Conservation (phyloP, 2,329 filamentous ascomycete genomes). For the Sclerotinia trifoliorum region DNA sequence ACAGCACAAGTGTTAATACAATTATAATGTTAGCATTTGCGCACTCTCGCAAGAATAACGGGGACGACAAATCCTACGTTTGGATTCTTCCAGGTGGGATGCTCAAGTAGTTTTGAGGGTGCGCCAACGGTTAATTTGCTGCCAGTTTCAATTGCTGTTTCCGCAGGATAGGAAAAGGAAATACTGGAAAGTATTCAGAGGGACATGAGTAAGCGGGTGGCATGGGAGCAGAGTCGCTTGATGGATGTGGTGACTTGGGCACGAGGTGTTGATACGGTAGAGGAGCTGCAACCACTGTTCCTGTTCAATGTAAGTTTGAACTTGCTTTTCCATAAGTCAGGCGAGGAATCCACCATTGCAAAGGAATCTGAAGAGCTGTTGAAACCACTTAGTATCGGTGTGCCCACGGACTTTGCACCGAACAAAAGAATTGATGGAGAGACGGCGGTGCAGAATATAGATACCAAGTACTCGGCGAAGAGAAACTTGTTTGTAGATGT, state of each 20-base stretch:
- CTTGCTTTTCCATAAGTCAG: not conserved
- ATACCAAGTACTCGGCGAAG: not conserved
- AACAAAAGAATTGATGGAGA: not conserved
- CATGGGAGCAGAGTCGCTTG: not conserved
- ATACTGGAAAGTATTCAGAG: not conserved
- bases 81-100: slow-evolving; percentile 15
- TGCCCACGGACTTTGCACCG: not conserved
- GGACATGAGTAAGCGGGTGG: not conserved
- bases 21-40: slow-evolving; percentile 9
- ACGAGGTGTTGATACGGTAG: not conserved
- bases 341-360: too few relatives aligned
- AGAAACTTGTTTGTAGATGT: slow-evolving; percentile 14
- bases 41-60: not conserved
- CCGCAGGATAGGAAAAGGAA: not conserved
- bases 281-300: not conserved
- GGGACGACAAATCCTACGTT: not conserved
- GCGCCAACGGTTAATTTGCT: not conserved
- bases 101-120: not conserved
- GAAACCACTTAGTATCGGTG: not conserved
- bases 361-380: not conserved
- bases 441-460: not conserved
- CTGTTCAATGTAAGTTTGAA: slow-evolving; percentile 2
- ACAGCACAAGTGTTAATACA: not conserved
- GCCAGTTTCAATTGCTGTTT: not conserved
- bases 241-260: not conserved